These are phyloP conservation scores for Hibiscus tridactylites DNA, from an alignment of 345 rosid species.

Conservation along the genomic window DNA sequence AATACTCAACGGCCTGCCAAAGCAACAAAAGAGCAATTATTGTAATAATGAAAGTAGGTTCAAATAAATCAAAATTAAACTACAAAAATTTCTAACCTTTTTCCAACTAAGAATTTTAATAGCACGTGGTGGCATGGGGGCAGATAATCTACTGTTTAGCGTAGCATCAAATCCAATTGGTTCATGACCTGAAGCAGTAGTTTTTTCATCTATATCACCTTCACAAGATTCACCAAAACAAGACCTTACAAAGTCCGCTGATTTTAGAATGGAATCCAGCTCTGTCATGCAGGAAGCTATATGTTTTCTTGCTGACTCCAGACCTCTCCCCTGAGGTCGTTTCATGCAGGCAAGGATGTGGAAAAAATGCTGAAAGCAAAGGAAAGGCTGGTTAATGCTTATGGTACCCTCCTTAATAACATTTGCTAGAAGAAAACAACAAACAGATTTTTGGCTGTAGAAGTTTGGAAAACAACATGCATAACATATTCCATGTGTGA, in stretches of 20 bases:
- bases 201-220: conserved; percentile 44
- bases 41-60: conserved; percentile 9
- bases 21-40: conserved; percentile 15
- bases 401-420: neutral
- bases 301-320: conserved; percentile 87
- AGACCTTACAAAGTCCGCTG: conserved; percentile 43
- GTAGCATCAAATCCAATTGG: conserved; percentile 92
- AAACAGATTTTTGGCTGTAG: neutral
- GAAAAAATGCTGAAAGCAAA: conserved; percentile 71
- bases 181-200: conserved; percentile 78
- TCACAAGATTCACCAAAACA: conserved; percentile 25
- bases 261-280: conserved; percentile 49
- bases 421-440: neutral
- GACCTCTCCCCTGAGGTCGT: conserved; percentile 95
- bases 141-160: conserved; percentile 74
- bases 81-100: conserved; percentile 38
- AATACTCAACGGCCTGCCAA: conserved; percentile 78
- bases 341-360: conserved; percentile 75
- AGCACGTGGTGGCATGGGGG: conserved; percentile 95
- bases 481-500: neutral
- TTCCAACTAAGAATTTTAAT: conserved; percentile 81
- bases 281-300: conserved; percentile 74
- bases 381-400: conserved; percentile 15
- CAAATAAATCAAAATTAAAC: conserved; percentile 5
- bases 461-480: neutral